Base-by-base conservation (phyloP, 352 stramenopile genomes). In the Elongisporangium undulatum region DNA sequence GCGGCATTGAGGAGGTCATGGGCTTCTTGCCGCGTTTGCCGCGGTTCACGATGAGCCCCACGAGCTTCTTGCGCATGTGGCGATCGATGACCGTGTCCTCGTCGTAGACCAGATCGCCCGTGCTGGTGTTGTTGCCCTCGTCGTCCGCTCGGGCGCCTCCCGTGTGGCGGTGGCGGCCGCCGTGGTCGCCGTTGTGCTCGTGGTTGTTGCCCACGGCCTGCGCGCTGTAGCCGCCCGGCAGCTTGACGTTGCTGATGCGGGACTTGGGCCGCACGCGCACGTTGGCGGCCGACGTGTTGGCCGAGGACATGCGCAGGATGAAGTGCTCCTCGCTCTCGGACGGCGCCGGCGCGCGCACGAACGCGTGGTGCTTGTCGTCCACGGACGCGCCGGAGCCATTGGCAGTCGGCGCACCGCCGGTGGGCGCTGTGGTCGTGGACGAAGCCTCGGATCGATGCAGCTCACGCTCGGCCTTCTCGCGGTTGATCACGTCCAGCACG, bases 311-410 rank as follows among this genome's bases (percentile, higher is more conserved):
- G 29, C 78, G 82, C 38, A 94, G 51, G 54, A 94, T 94, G 53
- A 92, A 94, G 65, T 92, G 84, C 55, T 92, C 77, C 53, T 94
- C 82, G n/a, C 69, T 90, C 60, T 94, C 84, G 12, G 70, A 84
- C 2, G 75, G 77, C 34, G 78, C 82, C 19, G 84, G 80, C 12
- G 79, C 79, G 3, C 80, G 79, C n/a, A 77, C 61, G 29, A 71
- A 70, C 15, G 58, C 68, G 56, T 81, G 68, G 41, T 53, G 50
- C 51, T 82, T 79, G 59, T 78, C 74, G 22, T 64, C 63, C 21
- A 58, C 41, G 23, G 26, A 19, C 9, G 19, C 24, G n/a, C 57
- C 51, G 16, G 68, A 66, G 24, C 60, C 59, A 48, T 63, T 56
- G 20, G 67, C 64, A 26, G 54, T 66, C 2, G 69, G 63, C 34